Base-by-base conservation (phyloP, 2,329 filamentous ascomycete genomes). In the Orbilia javanica region DNA sequence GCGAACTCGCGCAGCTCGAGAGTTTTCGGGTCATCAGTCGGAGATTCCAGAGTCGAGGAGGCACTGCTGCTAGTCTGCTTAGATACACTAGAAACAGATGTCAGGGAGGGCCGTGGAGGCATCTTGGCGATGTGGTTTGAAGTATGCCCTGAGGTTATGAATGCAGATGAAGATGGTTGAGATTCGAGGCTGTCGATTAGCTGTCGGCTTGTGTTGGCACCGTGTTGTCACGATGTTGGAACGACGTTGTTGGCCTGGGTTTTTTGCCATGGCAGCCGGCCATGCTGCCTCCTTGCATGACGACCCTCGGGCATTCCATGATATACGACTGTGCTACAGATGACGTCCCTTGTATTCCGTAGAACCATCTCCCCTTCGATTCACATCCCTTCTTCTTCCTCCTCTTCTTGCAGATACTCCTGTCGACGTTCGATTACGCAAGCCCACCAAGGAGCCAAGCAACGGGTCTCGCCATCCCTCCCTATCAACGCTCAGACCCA, bases 1-100 rank as follows among this genome's bases (percentile, higher is more conserved):
- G 74, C 74, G 39, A 78, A 78, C 29, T 78, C 74, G 53, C 74
- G 74, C 50, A 78, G 63, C 27, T 78, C 74, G 0, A 72, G 25
- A 11, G 62, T 72, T 34, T 64, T 78, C n/a, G 74, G 74, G 52
- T 78, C 74, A 25, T 78, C 74, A 8, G 74, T 67, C 25, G 60
- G 62, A 25, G 74, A 68, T 6, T 78, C 74, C 10, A 78, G 18
- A 3, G 62, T 72, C 5, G 74, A 78, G 8, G 67, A 67, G 1
- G 74, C 63, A 39, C 67, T 72, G 57, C 68, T 67, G 22, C 62
- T 70, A 13, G 36, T 52, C 10, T 62, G 25, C 62, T 71, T 65
- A 20, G 63, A 68, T 1, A 39, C 52, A 25, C 50, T 78, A 7
- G 67, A 67, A 10, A 53, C 36, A 4, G 74, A 78, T 5, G 67